These are phyloP conservation scores for Gossypium schwendimanii DNA, from an alignment of 441 rosid species.

Conservation along the genomic window DNA sequence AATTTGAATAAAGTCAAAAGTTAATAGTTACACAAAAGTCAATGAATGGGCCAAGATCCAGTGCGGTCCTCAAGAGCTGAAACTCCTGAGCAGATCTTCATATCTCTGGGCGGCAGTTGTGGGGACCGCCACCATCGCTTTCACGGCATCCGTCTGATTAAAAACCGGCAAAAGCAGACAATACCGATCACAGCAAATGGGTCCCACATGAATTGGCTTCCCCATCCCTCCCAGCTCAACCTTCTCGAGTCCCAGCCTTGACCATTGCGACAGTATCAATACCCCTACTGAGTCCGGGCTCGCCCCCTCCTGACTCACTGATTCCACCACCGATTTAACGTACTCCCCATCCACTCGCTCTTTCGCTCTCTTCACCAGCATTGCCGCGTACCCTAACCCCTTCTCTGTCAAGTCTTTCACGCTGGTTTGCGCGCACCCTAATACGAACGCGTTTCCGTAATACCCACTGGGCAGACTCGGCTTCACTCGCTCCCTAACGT, in stretches of 20 bases:
- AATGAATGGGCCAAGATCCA: constrained; percentile 5
- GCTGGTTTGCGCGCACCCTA: constrained; percentile 58
- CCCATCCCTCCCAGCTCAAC: constrained; percentile 70
- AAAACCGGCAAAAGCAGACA: constrained; percentile 58
- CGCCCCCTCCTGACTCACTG: constrained; percentile 44
- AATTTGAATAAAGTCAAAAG: neutral
- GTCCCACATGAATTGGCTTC: constrained; percentile 53
- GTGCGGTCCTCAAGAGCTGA: constrained; percentile 12
- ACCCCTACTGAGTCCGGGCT: constrained; percentile 70
- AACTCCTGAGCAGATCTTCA: constrained; percentile 43
- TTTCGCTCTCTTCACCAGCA: constrained; percentile 58
- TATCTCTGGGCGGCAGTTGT: constrained; percentile 47
- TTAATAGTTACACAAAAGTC: neutral
- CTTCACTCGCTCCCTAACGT: constrained; percentile 53
- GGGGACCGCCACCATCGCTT: constrained; percentile 71
- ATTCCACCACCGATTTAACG: constrained; percentile 50
- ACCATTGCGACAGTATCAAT: constrained; percentile 72
- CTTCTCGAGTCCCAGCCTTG: constrained; percentile 61
- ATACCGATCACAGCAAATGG: constrained; percentile 58
- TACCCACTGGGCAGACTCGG: constrained; percentile 63
- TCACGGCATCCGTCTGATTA: constrained; percentile 49
- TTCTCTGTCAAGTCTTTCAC: constrained; percentile 49
- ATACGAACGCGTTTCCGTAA: constrained; percentile 81
- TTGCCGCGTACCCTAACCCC: constrained; percentile 44
- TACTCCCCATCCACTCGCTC: constrained; percentile 48